Evolutionary conservation across 108 stramenopile species (phyloP).

Genomic region (Chaetoceros tenuissimus): DNA sequence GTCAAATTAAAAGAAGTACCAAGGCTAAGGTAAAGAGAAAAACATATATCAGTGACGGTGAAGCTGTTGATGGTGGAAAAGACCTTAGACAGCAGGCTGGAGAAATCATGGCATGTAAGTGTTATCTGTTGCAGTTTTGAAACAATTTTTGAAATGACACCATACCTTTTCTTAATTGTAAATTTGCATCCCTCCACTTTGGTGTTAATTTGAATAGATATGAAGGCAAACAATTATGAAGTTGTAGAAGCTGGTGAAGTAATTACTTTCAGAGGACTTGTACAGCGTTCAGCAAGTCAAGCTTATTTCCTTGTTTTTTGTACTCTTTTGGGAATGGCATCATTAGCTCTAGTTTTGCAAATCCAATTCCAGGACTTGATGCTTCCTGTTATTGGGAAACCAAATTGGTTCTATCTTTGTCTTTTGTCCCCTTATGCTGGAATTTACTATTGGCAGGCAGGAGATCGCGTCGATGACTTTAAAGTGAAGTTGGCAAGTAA

Average conservation of each 20-base stretch:
- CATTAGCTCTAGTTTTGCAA: conserved; percentile 82
- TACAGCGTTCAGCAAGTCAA: conserved; percentile 73
- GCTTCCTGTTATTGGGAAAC: conserved; percentile 59
- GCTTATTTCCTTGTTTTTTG: conserved; percentile 91
- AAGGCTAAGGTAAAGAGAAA: conserved; percentile 83
- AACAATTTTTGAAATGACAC: not conserved
- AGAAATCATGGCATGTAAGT: conserved; percentile 92
- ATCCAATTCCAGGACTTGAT: conserved; percentile 77
- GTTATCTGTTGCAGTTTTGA: not conserved
- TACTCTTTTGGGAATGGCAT: conserved; percentile 77
- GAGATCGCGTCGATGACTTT: conserved; percentile 81
- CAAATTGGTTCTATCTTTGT: conserved; percentile 77
- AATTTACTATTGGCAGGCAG: conserved; percentile 89
- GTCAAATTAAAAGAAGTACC: conserved; percentile 83
- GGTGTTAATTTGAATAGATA: conserved; percentile 38
- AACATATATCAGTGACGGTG: conserved; percentile 49
- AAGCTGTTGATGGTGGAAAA: conserved; percentile 32
- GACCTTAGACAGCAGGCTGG: conserved; percentile 75
- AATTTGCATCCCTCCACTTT: conserved; percentile 3
- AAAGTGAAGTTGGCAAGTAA: conserved; percentile 66
- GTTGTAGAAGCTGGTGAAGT: conserved; percentile 85
- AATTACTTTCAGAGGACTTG: conserved; percentile 84
- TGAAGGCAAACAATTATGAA: conserved; percentile 94
- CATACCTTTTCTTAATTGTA: not conserved
- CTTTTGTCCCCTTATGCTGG: conserved; percentile 88